Base-by-base conservation (phyloP, 257 asterid species). In the Marsdenia floribunda region DNA sequence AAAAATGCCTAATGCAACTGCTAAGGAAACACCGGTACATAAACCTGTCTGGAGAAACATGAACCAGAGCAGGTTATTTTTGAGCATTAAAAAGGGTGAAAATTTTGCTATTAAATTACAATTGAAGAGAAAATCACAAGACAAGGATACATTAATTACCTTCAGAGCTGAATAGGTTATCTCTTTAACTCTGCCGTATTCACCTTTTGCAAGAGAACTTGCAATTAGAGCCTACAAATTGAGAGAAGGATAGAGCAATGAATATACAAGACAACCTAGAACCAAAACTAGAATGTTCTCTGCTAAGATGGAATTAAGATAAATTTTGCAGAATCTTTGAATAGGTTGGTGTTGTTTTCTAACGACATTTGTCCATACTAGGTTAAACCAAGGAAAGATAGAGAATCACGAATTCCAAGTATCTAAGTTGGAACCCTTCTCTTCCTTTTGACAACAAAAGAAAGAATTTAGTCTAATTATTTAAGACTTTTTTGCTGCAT, bases 171-270 rank as follows among this genome's bases (percentile, higher is more conserved):
- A 73, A 75, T 75, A 79, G 42, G 86, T 80, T 35, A 85, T 82
- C 68, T 82, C 80, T 78, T 73, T 77, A 37, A 82, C 84, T 79
- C 83, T 73, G 47, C 71, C 61, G 57, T 79, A 77, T 72, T 85
- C 86, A n/a, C 29, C 76, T 73, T 83, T 82, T 35, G 86, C 84
- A 33, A 80, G 78, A 38, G 86, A 78, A 77, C 84, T 80, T 57
- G 88, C 88, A 72, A 84, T 84, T 63, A 84, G 83, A 52, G 88
- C 86, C 88, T 84, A 54, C 68, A 76, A 61, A 50, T 64, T 57
- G 61, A 44, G 26, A 70, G 44, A 70, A 61, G 52, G 50, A 59
- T 57, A 40, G 0, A 68, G 54, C 35, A 38, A 35, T 1, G 47
- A 11, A 46, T 16, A 15, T 50, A 47, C 29, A 26, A 12, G 38